Base-by-base conservation (phyloP, 1,284 basidiomycete species). In the Ganoderma lingzhi region DNA sequence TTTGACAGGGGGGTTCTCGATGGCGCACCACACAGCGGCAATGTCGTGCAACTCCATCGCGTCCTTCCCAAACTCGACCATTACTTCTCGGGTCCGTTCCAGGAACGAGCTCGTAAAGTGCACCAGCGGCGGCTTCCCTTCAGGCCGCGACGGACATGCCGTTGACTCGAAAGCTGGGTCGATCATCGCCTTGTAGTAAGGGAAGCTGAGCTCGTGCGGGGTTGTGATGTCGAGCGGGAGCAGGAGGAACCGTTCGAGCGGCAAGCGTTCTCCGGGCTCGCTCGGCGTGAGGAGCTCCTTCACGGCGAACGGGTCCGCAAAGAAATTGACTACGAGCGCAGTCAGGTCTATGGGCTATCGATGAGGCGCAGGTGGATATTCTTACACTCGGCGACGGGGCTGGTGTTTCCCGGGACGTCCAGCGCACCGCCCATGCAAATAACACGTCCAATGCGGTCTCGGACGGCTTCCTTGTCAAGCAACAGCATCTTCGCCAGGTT, bases 391-490 rank as follows among this genome's bases (percentile, higher is more conserved):
- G 95, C 92, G 0, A 89, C 86, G 4, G 95, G 89, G 17, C 86
- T 90, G 0, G 93, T 95, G 78, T 99, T 99, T 2, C 97, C 97
- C 0, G 96, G 96, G 23, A 95, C 94, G 74, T 98, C 96, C 39
- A 99, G 81, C 1, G 95, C 92, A n/a, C 96, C 97, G n/a, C 97
- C 97, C 96, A 99, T 99, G 78, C 91, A 92, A 23, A 97, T 84
- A 35, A 99, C 85, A 15, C 90, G 86, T 19, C 92, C 93, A 48
- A 94, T 86, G 42, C 87, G 88, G 2, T 91, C 83, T 14, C 84
- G 84, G 19, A 91, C 80, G 1, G 88, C 83, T 41, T 83, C 79
- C 1, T 87, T 85, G 75, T 94, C 87, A 62, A 85, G 78, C 12
- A 85, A 86, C 78, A 93, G 84, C 62, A 94, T 85, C 51, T 84